phyloP scores from a whole-genome alignment of 75 land plant species.

The Pinus albicaulis region DNA sequence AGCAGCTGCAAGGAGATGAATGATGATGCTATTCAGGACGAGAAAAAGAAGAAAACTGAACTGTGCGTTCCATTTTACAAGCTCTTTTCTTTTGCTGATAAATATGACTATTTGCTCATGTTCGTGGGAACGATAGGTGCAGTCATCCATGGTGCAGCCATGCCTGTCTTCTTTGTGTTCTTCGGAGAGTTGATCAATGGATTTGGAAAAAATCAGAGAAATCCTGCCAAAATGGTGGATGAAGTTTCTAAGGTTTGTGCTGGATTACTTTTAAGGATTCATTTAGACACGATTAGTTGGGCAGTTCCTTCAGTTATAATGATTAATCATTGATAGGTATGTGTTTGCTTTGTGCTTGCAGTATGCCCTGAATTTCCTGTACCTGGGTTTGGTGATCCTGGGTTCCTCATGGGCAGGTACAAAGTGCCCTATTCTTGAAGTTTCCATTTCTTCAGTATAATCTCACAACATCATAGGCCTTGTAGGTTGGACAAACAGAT shows the following conservation, averaged over 20 bases:
- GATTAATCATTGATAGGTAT: not conserved
- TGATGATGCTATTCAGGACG: not conserved
- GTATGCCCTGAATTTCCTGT: slow-evolving; percentile 92
- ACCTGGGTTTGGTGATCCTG: slow-evolving; percentile 81
- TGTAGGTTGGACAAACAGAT: too few species aligned
- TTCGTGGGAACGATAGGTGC: slow-evolving; percentile 68
- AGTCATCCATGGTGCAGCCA: slow-evolving; percentile 73
- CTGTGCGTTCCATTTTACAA: slow-evolving; percentile 66
- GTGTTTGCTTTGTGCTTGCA: slow-evolving; percentile 28
- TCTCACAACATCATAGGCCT: too few species aligned
- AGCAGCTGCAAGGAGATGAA: slow-evolving; percentile 3
- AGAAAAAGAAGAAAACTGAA: slow-evolving; percentile 50
- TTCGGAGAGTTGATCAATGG: slow-evolving; percentile 89
- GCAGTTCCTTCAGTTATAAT: not conserved
- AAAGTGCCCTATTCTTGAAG: not conserved
- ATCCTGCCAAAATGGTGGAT: slow-evolving; percentile 53
- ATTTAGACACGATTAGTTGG: not conserved
- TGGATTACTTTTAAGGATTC: not conserved
- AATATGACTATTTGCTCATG: slow-evolving; percentile 61
- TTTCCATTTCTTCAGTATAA: not conserved
- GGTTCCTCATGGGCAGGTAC: slow-evolving; percentile 89
- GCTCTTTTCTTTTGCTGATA: slow-evolving; percentile 82
- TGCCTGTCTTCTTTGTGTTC: slow-evolving; percentile 85
- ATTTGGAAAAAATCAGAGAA: slow-evolving; percentile 65
- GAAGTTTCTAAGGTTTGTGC: slow-evolving; percentile 70